These are phyloP conservation scores for Coprinopsis sp. DNA, from an alignment of 768 basidiomycete genomes.

Conservation along the genomic window DNA sequence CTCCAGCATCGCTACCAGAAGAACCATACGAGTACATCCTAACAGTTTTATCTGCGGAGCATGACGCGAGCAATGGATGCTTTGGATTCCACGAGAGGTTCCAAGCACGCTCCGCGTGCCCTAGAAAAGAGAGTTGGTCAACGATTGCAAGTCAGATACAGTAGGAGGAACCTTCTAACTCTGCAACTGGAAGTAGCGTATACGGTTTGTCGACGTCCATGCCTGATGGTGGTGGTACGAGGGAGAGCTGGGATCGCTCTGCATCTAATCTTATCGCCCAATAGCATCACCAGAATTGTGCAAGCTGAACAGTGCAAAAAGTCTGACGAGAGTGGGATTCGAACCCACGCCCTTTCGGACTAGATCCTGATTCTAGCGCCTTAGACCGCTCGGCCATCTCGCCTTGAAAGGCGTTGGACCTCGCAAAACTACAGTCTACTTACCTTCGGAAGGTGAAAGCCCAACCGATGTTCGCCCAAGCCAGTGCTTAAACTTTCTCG, in stretches of 20 bases:
- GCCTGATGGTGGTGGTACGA: background rate
- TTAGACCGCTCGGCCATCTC: conserved; percentile 82
- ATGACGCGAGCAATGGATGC: conserved; percentile 81
- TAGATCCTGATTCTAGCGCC: conserved; percentile 56
- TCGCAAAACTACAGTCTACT: too few species aligned
- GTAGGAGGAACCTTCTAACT: conserved; percentile 24
- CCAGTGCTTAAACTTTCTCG: too few species aligned
- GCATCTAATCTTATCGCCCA: background rate
- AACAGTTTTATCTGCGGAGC: conserved; percentile 91
- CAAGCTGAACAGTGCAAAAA: conserved; percentile 3
- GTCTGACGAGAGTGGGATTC: conserved; percentile 43
- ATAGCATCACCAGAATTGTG: background rate
- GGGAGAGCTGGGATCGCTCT: background rate
- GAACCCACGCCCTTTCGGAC: conserved; percentile 41
- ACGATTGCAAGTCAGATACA: background rate
- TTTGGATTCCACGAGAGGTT: conserved; percentile 83
- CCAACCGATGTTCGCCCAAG: too few species aligned
- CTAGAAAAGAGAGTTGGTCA: conserved; percentile 24
- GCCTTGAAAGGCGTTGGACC: too few species aligned
- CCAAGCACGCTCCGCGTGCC: conserved; percentile 87
- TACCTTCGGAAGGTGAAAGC: too few species aligned
- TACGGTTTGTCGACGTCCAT: conserved; percentile 12
- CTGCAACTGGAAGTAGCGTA: conserved; percentile 27
- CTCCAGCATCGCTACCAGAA: conserved; percentile 14
- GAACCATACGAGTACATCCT: conserved; percentile 69